These are phyloP conservation scores for Botrytis squamosa DNA, from an alignment of 2,329 filamentous ascomycete genomes.

Conservation along the genomic window DNA sequence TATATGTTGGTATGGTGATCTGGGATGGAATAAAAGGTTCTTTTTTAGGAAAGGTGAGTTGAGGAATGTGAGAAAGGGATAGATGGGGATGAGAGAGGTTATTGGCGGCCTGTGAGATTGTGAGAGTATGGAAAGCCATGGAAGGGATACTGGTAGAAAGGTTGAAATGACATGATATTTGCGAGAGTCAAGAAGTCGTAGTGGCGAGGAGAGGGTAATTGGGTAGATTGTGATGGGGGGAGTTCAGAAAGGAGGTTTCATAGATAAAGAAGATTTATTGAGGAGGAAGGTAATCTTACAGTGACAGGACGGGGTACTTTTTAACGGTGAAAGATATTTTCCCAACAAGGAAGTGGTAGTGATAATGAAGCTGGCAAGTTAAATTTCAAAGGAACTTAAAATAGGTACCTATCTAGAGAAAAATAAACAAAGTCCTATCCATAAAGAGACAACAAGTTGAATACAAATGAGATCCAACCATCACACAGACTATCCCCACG, in stretches of 20 bases:
- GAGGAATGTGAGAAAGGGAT: background rate
- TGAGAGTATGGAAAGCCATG: background rate
- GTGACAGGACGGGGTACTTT: background rate
- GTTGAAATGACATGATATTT: rapidly evolving
- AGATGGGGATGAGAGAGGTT: too few relatives aligned
- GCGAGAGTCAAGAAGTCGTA: background rate
- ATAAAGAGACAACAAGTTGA: too few relatives aligned
- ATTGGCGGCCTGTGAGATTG: background rate
- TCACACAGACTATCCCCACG: too few relatives aligned
- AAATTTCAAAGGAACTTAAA: too few relatives aligned
- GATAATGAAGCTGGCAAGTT: too few relatives aligned
- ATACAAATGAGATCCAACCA: too few relatives aligned
- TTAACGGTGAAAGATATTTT: background rate
- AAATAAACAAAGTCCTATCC: too few relatives aligned
- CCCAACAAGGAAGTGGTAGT: too few relatives aligned
- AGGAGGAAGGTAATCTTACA: background rate
- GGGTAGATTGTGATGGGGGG: too few relatives aligned
- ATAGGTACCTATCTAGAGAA: too few relatives aligned
- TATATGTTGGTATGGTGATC: background rate
- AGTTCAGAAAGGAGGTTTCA: background rate
- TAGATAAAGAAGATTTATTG: background rate
- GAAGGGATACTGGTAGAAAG: background rate
- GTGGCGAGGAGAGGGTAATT: background rate
- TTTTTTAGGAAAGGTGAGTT: background rate
- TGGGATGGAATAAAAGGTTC: background rate